These are phyloP conservation scores for Septoria petroselini DNA, from an alignment of 2,329 filamentous ascomycete genomes.

Conservation along the genomic window DNA sequence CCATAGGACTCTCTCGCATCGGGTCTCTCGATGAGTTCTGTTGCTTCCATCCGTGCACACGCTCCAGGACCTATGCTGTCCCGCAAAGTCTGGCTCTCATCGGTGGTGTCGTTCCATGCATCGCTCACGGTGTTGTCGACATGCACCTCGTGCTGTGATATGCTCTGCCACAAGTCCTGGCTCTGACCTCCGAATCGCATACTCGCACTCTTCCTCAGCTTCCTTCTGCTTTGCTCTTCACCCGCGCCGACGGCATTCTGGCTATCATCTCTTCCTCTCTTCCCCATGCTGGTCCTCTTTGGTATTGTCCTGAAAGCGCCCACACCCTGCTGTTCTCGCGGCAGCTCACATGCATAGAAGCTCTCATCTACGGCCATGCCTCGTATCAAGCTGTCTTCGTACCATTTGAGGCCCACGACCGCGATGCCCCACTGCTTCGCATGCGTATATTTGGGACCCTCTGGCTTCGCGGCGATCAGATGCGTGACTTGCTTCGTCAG, in stretches of 20 bases:
- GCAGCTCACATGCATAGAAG: slow-evolving; percentile 74
- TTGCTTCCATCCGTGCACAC: not conserved
- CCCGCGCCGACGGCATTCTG: slow-evolving; percentile 11
- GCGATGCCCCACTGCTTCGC: slow-evolving; percentile 79
- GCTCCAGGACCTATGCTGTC: slow-evolving; percentile 9
- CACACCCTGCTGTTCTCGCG: slow-evolving; percentile 66
- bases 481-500: slow-evolving; percentile 84
- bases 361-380: slow-evolving; percentile 88
- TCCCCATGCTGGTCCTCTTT: slow-evolving; percentile 50
- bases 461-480: slow-evolving; percentile 72
- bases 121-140: slow-evolving; percentile 26
- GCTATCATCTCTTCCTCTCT: slow-evolving; percentile 54
- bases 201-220: slow-evolving; percentile 83
- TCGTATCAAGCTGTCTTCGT: slow-evolving; percentile 74
- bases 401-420: slow-evolving; percentile 79
- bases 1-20: slow-evolving; percentile 18
- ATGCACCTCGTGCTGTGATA: slow-evolving; percentile 52
- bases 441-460: slow-evolving; percentile 85
- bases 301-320: slow-evolving; percentile 60
- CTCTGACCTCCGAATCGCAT: slow-evolving; percentile 76
- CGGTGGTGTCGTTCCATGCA: slow-evolving; percentile 26
- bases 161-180: slow-evolving; percentile 85
- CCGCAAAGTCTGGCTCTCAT: slow-evolving; percentile 21
- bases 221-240: slow-evolving; percentile 58
- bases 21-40: slow-evolving; percentile 1